These are phyloP conservation scores for Nemania sp. DNA, from an alignment of 2,329 filamentous ascomycete genomes.

Conservation along the genomic window DNA sequence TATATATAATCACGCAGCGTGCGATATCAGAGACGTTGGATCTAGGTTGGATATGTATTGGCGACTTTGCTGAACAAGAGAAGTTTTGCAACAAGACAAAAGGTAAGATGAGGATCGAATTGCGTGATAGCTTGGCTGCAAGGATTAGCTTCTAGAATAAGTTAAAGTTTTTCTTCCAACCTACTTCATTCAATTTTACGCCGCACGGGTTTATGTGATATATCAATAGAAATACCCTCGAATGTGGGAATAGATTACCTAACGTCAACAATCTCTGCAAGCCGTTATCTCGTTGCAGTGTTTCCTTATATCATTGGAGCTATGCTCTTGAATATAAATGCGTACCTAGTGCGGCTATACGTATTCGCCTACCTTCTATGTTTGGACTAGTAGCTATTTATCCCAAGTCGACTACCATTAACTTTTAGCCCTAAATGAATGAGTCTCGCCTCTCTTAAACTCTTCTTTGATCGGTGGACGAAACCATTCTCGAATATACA, in stretches of 20 bases:
- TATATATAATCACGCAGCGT: neutral
- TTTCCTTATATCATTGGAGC: no score
- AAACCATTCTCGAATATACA: no score
- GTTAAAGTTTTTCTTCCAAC: neutral
- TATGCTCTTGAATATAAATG: no score
- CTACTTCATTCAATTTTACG: neutral
- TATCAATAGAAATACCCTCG: neutral
- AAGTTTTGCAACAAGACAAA: slow-evolving; percentile 52
- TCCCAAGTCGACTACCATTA: no score
- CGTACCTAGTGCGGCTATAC: no score
- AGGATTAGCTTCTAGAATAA: slow-evolving; percentile 14
- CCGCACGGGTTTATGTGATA: neutral
- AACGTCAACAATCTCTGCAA: neutral
- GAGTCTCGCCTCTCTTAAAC: no score
- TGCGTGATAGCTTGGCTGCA: slow-evolving; percentile 23
- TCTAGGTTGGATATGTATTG: slow-evolving; percentile 12
- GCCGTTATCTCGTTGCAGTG: no score
- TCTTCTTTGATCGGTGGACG: no score
- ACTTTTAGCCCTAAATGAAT: no score
- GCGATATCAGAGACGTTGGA: neutral
- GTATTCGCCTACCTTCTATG: slow-evolving; percentile 8
- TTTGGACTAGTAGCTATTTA: slow-evolving; percentile 19
- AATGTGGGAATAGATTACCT: neutral
- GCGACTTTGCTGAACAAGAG: slow-evolving; percentile 14
- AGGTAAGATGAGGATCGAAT: slow-evolving; percentile 18